Conservation (phyloP, 768 basidiomycete genomes). For the Pleurotus citrinopileatus region DNA sequence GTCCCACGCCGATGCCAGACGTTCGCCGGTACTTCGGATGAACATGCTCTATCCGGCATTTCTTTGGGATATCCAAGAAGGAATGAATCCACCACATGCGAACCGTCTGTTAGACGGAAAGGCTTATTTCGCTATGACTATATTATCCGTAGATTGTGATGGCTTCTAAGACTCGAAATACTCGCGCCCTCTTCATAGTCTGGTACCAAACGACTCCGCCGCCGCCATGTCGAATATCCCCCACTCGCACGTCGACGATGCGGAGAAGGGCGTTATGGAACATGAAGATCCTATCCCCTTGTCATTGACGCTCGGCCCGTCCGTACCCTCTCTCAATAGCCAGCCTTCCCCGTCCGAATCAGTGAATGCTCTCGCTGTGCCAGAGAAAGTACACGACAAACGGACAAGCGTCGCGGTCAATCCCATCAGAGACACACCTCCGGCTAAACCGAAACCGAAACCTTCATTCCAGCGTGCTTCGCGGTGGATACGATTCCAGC, state of each 20-base stretch:
- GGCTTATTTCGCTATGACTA: slow-evolving; percentile 2
- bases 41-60: slow-evolving; percentile 10
- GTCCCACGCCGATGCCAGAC: slow-evolving; percentile 10
- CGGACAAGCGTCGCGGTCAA: background rate
- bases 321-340: slow-evolving; percentile 1
- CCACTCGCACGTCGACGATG: slow-evolving; percentile 8
- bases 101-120: slow-evolving; percentile 5
- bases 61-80: slow-evolving; percentile 8
- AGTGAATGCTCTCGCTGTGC: background rate
- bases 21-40: slow-evolving; percentile 11
- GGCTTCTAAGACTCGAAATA: background rate
- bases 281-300: slow-evolving; percentile 1
- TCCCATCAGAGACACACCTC: slow-evolving; percentile 6
- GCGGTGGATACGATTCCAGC: slow-evolving; percentile 54
- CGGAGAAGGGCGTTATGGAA: slow-evolving; percentile 7
- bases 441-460: slow-evolving; percentile 12
- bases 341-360: slow-evolving; percentile 3
- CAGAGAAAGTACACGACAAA: slow-evolving; percentile 1
- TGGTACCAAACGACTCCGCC: background rate
- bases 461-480: slow-evolving; percentile 40
- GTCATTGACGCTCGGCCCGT: slow-evolving; percentile 2
- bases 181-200: background rate
- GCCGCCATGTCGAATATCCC: background rate
- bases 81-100: slow-evolving; percentile 6
- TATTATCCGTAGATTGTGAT: slow-evolving; percentile 9